phyloP scores from a whole-genome alignment of 495 filamentous ascomycete genomes.

The Hypoxylon fragiforme region DNA sequence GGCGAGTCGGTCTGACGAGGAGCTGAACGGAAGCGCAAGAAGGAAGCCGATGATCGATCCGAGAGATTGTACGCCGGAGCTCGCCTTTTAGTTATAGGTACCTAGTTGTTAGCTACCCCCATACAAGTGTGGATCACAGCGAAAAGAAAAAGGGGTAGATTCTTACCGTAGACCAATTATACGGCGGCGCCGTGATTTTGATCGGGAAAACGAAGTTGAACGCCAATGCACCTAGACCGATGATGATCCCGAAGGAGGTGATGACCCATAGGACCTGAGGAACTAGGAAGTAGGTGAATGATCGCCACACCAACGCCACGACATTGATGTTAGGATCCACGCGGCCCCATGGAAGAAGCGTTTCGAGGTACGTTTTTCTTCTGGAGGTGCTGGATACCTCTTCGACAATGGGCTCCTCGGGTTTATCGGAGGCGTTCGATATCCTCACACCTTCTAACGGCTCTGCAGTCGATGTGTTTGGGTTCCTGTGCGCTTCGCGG shows the following conservation, averaged over 20 bases:
- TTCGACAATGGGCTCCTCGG: constrained; percentile 17
- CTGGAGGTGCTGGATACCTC: constrained; percentile 20
- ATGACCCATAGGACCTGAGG: constrained; percentile 61
- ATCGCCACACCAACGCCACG: constrained; percentile 53
- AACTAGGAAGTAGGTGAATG: constrained; percentile 58
- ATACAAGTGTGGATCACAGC: constrained; percentile 42
- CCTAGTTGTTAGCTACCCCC: too few relatives aligned
- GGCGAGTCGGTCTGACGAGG: constrained; percentile 62
- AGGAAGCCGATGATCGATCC: constrained; percentile 56
- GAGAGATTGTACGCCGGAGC: constrained; percentile 62
- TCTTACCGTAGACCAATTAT: constrained; percentile 38
- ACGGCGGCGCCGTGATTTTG: constrained; percentile 57
- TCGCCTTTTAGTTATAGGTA: constrained; percentile 57
- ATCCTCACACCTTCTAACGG: background rate
- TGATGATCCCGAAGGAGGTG: constrained; percentile 47
- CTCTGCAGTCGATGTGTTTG: background rate
- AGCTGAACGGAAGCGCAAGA: constrained; percentile 49
- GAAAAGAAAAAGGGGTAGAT: background rate
- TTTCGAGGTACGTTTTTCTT: constrained; percentile 48
- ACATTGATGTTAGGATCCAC: constrained; percentile 50
- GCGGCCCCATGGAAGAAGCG: constrained; percentile 46
- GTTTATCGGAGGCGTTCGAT: constrained; percentile 12
- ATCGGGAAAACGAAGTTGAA: constrained; percentile 61
- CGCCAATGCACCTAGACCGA: constrained; percentile 41
- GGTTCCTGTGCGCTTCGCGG: constrained; percentile 20